These are phyloP conservation scores for Solanum boliviense DNA, from an alignment of 257 asterid species.

Conservation along the genomic window DNA sequence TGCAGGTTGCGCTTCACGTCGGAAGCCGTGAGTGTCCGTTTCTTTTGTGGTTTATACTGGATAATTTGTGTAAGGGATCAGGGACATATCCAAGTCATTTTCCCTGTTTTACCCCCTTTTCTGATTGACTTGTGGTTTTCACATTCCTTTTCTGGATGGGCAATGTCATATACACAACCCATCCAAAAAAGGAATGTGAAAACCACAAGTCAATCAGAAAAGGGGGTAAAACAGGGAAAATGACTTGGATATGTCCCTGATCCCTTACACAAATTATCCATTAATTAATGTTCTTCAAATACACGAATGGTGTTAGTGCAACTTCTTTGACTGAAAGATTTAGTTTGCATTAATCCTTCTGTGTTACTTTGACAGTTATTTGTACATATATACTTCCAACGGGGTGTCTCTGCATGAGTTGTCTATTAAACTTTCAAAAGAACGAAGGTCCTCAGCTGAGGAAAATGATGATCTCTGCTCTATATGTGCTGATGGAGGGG, in stretches of 20 bases:
- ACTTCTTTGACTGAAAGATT: not conserved
- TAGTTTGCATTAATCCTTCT: not conserved
- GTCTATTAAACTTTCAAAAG: constrained; percentile 43
- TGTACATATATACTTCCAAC: constrained; percentile 64
- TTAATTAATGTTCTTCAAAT: not conserved
- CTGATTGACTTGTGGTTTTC: not conserved
- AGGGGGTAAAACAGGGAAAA: not conserved
- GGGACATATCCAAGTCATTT: not conserved
- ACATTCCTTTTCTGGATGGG: not conserved
- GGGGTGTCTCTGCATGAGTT: constrained; percentile 75
- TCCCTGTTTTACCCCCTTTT: not conserved
- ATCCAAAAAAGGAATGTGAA: not conserved
- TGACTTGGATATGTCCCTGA: not conserved
- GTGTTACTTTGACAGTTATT: constrained; percentile 40
- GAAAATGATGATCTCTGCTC: constrained; percentile 88
- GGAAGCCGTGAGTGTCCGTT: constrained; percentile 71
- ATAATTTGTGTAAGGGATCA: not conserved
- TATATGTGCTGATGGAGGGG: constrained; percentile 67
- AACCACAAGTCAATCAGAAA: not conserved
- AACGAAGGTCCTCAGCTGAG: constrained; percentile 30
- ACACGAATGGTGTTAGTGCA: not conserved
- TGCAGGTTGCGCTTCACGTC: constrained; percentile 85
- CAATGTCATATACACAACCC: not conserved
- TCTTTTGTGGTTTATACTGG: not conserved
- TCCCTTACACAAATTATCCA: not conserved